Evolutionary conservation across 768 basidiomycete genomes (phyloP), one percentile per base, ranked within the genome.

Genomic region (Trametes meyenii): DNA sequence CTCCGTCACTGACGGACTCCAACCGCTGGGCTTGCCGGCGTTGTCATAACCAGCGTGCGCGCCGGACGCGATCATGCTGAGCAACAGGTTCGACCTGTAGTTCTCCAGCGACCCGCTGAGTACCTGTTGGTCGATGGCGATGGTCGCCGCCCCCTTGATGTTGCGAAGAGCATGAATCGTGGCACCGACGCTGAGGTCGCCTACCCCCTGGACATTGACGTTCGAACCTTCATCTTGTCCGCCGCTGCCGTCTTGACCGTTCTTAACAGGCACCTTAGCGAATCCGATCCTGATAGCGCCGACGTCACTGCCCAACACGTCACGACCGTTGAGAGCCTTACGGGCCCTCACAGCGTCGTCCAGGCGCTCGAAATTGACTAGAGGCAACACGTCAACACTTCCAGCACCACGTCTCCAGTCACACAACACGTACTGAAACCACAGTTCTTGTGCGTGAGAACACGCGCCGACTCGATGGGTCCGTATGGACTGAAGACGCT

Each of bases 401-500:
- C 23, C 24, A 10, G 4, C 21, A 33, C 38, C 13, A 46, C 23
- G 21, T 19, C 16, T 8, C 19, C 39, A 24, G 2, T 16, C 44
- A 24, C 3, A 43, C 23, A 38, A 50, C 39, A 85, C 88, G 74
- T 60, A 88, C 87, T 90, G 76, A 91, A 92, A 62, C 94, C 93
- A 74, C 97, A 97, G 67, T 96, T 96, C 79, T 98, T 98, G 79
- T 97, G 94, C 3, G 94, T 96, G 68, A 99, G 79, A 14, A 98
- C 95, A 61, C 97, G 80, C 10, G 96, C 97, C 51, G 92, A 96
- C 76, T 99, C 97, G 65, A 99, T 98, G 3, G 96, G 93, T 0
- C 97, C 97, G 70, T 94, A 99, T 19, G 96, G 94, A 68, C 94
- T 94, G 73, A 99, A 99, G 43, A 99, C 92, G 67, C 94, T 95